Evolutionary conservation across 1,139 yeast genomes (phyloP).

Genomic region (Saccharomyces hybrid): DNA sequence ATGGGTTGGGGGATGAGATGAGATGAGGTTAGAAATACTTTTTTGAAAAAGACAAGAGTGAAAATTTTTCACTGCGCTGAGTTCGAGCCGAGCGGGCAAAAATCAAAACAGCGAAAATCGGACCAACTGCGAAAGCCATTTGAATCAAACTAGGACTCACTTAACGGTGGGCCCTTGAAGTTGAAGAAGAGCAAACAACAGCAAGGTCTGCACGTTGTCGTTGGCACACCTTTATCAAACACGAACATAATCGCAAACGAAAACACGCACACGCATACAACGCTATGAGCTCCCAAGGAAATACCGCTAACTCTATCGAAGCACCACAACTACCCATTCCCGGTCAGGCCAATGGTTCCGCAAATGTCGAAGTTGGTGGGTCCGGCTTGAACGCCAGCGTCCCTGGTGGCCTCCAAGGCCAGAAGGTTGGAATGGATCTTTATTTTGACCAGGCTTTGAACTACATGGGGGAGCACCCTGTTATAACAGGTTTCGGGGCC

Average conservation of each 20-base stretch:
- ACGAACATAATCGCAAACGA: neutral
- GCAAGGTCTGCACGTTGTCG: neutral
- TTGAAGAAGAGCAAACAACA: neutral
- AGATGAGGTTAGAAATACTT: slow-evolving; percentile 13
- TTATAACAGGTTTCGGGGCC: slow-evolving; percentile 62
- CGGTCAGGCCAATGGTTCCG: slow-evolving; percentile 31
- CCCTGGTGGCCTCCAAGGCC: slow-evolving; percentile 36
- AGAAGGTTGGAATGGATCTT: slow-evolving; percentile 41
- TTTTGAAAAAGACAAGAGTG: slow-evolving; percentile 7
- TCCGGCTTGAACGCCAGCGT: slow-evolving; percentile 11
- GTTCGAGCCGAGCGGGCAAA: slow-evolving; percentile 4
- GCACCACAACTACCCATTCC: slow-evolving; percentile 56
- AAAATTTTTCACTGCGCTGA: slow-evolving; percentile 8
- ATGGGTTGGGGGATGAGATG: slow-evolving; percentile 14
- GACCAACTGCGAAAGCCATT: neutral
- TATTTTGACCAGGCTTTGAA: slow-evolving; percentile 59
- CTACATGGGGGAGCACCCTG: slow-evolving; percentile 71
- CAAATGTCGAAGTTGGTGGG: slow-evolving; percentile 7
- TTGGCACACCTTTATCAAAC: neutral
- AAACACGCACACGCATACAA: neutral
- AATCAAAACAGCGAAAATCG: slow-evolving; percentile 1
- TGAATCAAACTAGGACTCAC: neutral
- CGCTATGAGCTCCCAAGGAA: slow-evolving; percentile 2
- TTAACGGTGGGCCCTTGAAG: neutral
- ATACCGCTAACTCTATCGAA: slow-evolving; percentile 35